Percentiles rank a stretch among this genome's conserved stretches.
Conservation (phyloP, 495 filamentous ascomycete genomes). For the Cercophora sp. region DNA sequence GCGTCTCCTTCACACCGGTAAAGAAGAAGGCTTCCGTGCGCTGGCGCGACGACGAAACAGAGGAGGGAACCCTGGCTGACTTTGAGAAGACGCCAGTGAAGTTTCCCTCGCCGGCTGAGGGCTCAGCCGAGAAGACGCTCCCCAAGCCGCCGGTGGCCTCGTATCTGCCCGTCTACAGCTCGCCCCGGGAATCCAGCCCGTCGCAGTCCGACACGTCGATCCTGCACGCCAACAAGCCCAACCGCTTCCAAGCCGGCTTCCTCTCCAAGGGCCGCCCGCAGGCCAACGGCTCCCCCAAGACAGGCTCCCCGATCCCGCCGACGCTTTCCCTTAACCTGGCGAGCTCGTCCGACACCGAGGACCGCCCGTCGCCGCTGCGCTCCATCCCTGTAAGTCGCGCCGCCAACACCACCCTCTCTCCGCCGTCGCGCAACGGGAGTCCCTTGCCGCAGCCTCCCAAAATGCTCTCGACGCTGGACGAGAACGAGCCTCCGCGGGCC, state of each 20-base stretch:
- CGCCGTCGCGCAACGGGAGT: slow-evolving; percentile 29
- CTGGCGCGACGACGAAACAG: slow-evolving; percentile 88
- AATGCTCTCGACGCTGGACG: slow-evolving; percentile 27
- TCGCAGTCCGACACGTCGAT: slow-evolving; percentile 47
- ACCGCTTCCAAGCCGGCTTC: slow-evolving; percentile 87
- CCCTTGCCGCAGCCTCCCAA: slow-evolving; percentile 21
- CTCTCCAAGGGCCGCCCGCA: slow-evolving; percentile 58
- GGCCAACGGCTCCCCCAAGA: slow-evolving; percentile 45
- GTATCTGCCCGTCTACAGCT: slow-evolving; percentile 38
- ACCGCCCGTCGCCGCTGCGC: slow-evolving; percentile 54
- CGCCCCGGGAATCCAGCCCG: slow-evolving; percentile 55
- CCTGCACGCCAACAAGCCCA: slow-evolving; percentile 55
- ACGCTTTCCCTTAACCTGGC: slow-evolving; percentile 59
- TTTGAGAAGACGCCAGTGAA: slow-evolving; percentile 83
- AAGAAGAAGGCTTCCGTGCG: slow-evolving; percentile 85
- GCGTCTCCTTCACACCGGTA: slow-evolving; percentile 69
- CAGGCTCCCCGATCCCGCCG: slow-evolving; percentile 62
- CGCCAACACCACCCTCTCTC: slow-evolving; percentile 38
- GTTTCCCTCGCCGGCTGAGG: slow-evolving; percentile 48
- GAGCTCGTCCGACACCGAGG: slow-evolving; percentile 61
- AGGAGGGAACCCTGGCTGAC: slow-evolving; percentile 75
- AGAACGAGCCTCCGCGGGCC: slow-evolving; percentile 36
- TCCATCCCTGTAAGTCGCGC: slow-evolving; percentile 38
- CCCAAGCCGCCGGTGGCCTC: slow-evolving; percentile 33
- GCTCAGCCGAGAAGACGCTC: slow-evolving; percentile 31